Evolutionary conservation across 179 eudicot species (phyloP), one percentile per base, ranked within the genome.

Genomic region (Silene vulgaris): DNA sequence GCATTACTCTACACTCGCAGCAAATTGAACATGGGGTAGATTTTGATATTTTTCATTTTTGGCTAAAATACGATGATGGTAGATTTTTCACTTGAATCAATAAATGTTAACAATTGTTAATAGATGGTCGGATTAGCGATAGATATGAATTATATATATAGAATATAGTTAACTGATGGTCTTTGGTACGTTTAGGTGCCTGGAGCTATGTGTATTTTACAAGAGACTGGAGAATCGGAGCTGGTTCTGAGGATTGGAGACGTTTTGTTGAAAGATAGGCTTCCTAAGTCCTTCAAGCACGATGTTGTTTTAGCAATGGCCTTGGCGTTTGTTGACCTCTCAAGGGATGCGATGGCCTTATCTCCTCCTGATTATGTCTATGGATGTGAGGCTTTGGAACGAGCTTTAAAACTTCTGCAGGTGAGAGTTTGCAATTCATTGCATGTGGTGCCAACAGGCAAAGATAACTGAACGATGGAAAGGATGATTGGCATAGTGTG

Each of bases 231-330:
- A 73, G 97, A 95, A 82, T 75, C 84, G 60, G 96, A 92, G 74
- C 62, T 93, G 77, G 99, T 95, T 78, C 90, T 92, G 79, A 86
- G 88, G 76, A 87, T 92, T 75, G 99, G 97, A 20, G 97, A 89
- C 78, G 85, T 84, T 63, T 85, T 95, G 87, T 81, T 95, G 81
- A 89, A 84, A 80, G 97, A 95, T 85, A 87, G 93, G 79, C 83
- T 92, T 74, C 89, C 97, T 43, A 95, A 93, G 87, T 85, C 99
- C 63, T 88, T 92, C 78, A 95, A 95, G 90, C 99, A 95, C 81
- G 97, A 95, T 77, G 74, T 93, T 69, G 90, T 95, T 71, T 80
- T 95, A 84, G 86, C 97, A 1, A 88, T 95, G 90, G 91, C 96
- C 20, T 90, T 95, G 30, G 95, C 97, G 40, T 92, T 89, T 84